phyloP scores from a whole-genome alignment of 2,329 filamentous ascomycete species.

The Aspergillus persii region DNA sequence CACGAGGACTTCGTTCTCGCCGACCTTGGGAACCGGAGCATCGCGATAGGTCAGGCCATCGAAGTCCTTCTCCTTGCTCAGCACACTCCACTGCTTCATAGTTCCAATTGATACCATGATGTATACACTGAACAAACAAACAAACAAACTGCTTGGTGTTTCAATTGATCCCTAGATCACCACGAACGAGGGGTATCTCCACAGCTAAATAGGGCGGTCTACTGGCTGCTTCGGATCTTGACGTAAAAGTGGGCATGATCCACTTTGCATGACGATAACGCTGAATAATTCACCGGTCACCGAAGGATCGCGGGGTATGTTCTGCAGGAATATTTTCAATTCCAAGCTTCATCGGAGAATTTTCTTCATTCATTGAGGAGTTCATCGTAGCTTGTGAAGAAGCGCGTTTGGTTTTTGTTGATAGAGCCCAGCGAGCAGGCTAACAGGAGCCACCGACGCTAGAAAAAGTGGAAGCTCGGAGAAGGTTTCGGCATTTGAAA shows the following conservation, averaged over 20 bases:
- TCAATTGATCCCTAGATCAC: background rate
- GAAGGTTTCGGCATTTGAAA: background rate
- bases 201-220: background rate
- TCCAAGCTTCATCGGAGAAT: background rate
- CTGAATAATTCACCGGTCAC: background rate
- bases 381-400: background rate
- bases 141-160: background rate
- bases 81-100: conserved; percentile 56
- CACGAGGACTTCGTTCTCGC: conserved; percentile 70
- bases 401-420: background rate
- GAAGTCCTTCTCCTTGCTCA: conserved; percentile 54
- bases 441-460: background rate
- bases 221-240: background rate
- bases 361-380: background rate
- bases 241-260: background rate
- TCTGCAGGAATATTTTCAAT: background rate
- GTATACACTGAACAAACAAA: background rate
- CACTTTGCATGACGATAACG: background rate
- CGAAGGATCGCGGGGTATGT: background rate
- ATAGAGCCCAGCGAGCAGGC: background rate
- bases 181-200: background rate
- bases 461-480: background rate
- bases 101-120: conserved; percentile 34
- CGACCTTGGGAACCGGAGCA: conserved; percentile 57
- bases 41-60: conserved; percentile 58